Evolutionary conservation across 78 protist species (phyloP).

Genomic region (Dictyostelium brefeldianum): DNA sequence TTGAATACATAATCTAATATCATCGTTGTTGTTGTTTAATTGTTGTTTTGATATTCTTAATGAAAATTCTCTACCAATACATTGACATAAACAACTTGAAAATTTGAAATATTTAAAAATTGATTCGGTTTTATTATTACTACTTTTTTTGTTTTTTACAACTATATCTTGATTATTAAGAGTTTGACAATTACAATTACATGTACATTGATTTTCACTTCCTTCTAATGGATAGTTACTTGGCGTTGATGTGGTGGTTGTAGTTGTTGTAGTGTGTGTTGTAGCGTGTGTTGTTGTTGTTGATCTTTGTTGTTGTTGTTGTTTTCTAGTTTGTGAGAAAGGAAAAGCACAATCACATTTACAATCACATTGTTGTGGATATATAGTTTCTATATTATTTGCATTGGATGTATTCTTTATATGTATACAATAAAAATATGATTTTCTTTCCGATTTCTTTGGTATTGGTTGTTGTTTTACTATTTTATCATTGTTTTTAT

Average conservation of each 20-base stretch:
- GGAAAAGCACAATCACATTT: background rate
- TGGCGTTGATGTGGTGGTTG: background rate
- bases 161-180: background rate
- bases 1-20: background rate
- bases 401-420: background rate
- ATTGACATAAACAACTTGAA: constrained; percentile 1
- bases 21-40: background rate
- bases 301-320: background rate
- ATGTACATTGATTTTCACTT: background rate
- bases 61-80: background rate
- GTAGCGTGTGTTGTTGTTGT: background rate
- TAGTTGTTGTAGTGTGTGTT: background rate
- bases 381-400: background rate
- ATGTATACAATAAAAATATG: constrained; percentile 8
- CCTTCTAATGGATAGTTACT: background rate
- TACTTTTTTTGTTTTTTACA: background rate
- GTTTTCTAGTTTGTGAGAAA: background rate
- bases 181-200: constrained; percentile 20
- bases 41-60: background rate
- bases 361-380: constrained; percentile 12
- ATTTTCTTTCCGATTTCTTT: constrained; percentile 6
- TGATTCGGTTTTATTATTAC: background rate
- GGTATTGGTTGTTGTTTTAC: background rate
- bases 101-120: background rate
- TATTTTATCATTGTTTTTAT: background rate